Conservation (phyloP, 2,329 filamentous ascomycete species). For the Monosporascus sp. region DNA sequence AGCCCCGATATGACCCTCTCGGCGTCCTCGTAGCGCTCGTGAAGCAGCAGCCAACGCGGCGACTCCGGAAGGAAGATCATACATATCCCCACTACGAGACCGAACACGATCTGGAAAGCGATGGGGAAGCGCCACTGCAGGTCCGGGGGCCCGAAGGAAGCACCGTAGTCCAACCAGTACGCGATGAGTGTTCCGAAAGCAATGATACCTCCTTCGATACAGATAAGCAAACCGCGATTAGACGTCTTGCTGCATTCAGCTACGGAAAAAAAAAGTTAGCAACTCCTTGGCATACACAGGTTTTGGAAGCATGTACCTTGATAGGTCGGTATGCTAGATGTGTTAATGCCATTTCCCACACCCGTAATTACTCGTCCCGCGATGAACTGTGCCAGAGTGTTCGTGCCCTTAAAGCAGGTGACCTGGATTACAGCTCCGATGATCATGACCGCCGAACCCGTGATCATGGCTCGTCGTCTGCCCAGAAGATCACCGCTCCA, state of each 20-base stretch:
- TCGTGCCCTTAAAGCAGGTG: constrained; percentile 23
- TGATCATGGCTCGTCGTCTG: constrained; percentile 49
- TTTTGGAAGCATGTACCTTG: constrained; percentile 26
- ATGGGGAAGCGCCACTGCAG: constrained; percentile 53
- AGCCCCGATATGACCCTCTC: constrained; percentile 27
- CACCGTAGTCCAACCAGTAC: constrained; percentile 50
- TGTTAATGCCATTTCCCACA: constrained; percentile 48
- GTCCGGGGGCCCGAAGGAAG: constrained; percentile 35
- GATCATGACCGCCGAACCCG: constrained; percentile 53
- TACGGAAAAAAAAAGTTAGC: constrained; percentile 9
- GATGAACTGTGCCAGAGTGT: constrained; percentile 39
- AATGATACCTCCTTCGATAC: constrained; percentile 40
- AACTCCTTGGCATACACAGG: not conserved
- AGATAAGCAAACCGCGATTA: constrained; percentile 38
- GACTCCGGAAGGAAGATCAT: constrained; percentile 43
- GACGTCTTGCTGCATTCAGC: constrained; percentile 40
- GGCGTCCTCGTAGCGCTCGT: constrained; percentile 41
- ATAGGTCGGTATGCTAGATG: constrained; percentile 41
- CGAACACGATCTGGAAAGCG: constrained; percentile 42
- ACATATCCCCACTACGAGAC: constrained; percentile 35
- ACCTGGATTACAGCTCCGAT: constrained; percentile 56
- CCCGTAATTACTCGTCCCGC: constrained; percentile 46
- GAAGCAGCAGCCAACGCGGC: constrained; percentile 41
- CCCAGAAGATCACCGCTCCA: constrained; percentile 48
- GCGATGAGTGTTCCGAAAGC: constrained; percentile 38